Conservation (phyloP, 2,329 filamentous ascomycete genomes). For the Pseudogymnoascus sp. region DNA sequence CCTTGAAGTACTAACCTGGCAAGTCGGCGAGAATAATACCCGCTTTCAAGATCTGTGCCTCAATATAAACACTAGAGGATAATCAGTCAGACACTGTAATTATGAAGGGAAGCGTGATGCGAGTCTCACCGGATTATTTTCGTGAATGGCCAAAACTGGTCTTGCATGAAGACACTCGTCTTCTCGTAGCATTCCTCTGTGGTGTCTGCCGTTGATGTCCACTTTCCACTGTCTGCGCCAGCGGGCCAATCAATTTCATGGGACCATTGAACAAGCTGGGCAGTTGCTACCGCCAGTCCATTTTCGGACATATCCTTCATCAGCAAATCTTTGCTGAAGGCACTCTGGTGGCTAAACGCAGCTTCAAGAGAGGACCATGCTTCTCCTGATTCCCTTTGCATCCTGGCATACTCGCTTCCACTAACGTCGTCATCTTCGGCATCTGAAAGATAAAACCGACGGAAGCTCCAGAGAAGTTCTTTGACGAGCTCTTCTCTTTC, state of each 20-base stretch:
- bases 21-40: conserved; percentile 30
- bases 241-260: conserved; percentile 27
- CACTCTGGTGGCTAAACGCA: conserved; percentile 28
- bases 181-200: conserved; percentile 26
- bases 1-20: conserved; percentile 21
- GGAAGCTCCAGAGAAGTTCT: conserved; percentile 28
- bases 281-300: conserved; percentile 19
- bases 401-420: conserved; percentile 21
- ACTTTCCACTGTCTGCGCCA: conserved; percentile 20
- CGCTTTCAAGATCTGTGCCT: conserved; percentile 26
- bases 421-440: conserved; percentile 18
- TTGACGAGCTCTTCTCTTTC: conserved; percentile 25
- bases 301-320: conserved; percentile 24
- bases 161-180: conserved; percentile 27
- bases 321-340: conserved; percentile 19
- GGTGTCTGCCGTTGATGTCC: conserved; percentile 26
- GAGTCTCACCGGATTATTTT: conserved; percentile 28
- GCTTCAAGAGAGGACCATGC: conserved; percentile 33
- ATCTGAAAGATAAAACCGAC: conserved; percentile 23
- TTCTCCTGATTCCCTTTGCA: conserved; percentile 29
- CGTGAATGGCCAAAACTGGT: conserved; percentile 30
- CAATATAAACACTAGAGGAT: conserved; percentile 24
- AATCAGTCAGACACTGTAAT: conserved; percentile 11
- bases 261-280: conserved; percentile 24
- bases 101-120: neutral